These are phyloP conservation scores for Ascochyta clinopodiicola DNA, from an alignment of 2,329 filamentous ascomycete genomes.

Conservation along the genomic window DNA sequence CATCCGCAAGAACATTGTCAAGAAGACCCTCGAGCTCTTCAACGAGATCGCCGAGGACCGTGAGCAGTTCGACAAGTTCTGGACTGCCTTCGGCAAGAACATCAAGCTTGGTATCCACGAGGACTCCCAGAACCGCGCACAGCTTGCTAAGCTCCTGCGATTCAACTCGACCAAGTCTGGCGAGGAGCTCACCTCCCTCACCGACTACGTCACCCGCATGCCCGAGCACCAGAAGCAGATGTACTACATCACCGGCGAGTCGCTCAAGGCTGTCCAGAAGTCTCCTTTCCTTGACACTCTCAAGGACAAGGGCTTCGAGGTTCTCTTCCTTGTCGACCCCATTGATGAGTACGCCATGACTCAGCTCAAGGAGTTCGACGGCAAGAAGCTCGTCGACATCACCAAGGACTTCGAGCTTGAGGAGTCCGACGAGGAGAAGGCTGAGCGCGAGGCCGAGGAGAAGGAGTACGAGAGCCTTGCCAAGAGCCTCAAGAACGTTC, in stretches of 20 bases:
- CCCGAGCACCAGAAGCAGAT: slow-evolving; percentile 99
- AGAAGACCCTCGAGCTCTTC: slow-evolving; percentile 99
- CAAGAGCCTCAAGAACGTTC: slow-evolving; percentile 98
- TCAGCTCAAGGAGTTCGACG: slow-evolving; percentile 99
- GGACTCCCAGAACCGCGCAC: slow-evolving; percentile 93
- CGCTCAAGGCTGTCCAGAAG: slow-evolving; percentile 95
- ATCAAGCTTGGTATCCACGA: slow-evolving; percentile 99
- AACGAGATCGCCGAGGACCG: slow-evolving; percentile 98
- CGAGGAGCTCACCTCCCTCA: slow-evolving; percentile 91
- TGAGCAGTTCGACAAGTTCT: slow-evolving; percentile 99
- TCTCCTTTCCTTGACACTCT: slow-evolving; percentile 98
- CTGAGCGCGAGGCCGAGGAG: slow-evolving; percentile 90
- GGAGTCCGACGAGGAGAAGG: slow-evolving; percentile 99
- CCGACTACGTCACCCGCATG: slow-evolving; percentile 99
- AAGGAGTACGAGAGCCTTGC: slow-evolving; percentile 96
- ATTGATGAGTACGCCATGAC: slow-evolving; percentile 99
- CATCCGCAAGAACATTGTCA: slow-evolving; percentile 99
- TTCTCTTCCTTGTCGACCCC: slow-evolving; percentile 98
- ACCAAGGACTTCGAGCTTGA: slow-evolving; percentile 99
- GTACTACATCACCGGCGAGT: slow-evolving; percentile 99
- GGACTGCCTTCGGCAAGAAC: slow-evolving; percentile 99
- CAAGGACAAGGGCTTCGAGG: slow-evolving; percentile 99
- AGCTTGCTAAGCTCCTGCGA: slow-evolving; percentile 96
- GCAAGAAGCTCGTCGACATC: slow-evolving; percentile 99
- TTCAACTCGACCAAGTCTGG: slow-evolving; percentile 99